These are phyloP conservation scores for Hygrophorus pudorinus DNA, from an alignment of 768 basidiomycete genomes.

Conservation along the genomic window DNA sequence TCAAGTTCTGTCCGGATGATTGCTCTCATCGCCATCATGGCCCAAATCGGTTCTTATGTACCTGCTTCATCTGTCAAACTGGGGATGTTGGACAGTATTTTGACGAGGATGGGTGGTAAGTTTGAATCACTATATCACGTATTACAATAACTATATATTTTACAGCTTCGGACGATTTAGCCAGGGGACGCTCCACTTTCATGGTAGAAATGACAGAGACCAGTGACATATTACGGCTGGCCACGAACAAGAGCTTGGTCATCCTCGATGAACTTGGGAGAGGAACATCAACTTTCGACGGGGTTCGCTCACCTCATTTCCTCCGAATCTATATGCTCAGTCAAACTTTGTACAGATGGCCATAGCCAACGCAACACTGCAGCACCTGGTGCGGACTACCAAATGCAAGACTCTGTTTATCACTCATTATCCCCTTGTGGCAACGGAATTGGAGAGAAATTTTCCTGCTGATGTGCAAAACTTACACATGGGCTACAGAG, in stretches of 20 bases:
- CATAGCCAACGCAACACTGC: conserved; percentile 73
- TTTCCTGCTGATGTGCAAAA: conserved; percentile 60
- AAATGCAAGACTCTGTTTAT: conserved; percentile 82
- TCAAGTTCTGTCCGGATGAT: conserved; percentile 76
- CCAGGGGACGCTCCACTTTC: conserved; percentile 83
- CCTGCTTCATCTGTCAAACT: conserved; percentile 69
- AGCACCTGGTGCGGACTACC: conserved; percentile 50
- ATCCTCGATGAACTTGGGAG: conserved; percentile 86
- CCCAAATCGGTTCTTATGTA: conserved; percentile 91
- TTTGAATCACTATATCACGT: background rate
- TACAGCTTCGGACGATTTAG: conserved; percentile 78
- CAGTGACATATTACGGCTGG: conserved; percentile 73
- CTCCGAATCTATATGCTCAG: background rate
- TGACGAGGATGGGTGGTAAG: conserved; percentile 85
- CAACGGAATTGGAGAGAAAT: conserved; percentile 49
- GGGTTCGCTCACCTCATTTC: conserved; percentile 30
- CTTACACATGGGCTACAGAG: conserved; percentile 79
- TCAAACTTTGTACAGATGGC: conserved; percentile 49
- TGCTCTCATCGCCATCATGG: conserved; percentile 69
- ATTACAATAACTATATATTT: background rate
- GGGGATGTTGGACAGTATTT: conserved; percentile 74
- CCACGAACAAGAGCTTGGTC: conserved; percentile 69
- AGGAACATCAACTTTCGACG: conserved; percentile 91
- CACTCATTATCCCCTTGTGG: conserved; percentile 87
- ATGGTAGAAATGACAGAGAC: conserved; percentile 98